A percentile compares a stretch with the other conserved stretches of the same genome.
phyloP scores from a whole-genome alignment of 495 filamentous ascomycete species.

The Hyaloscypha hepaticicola region DNA sequence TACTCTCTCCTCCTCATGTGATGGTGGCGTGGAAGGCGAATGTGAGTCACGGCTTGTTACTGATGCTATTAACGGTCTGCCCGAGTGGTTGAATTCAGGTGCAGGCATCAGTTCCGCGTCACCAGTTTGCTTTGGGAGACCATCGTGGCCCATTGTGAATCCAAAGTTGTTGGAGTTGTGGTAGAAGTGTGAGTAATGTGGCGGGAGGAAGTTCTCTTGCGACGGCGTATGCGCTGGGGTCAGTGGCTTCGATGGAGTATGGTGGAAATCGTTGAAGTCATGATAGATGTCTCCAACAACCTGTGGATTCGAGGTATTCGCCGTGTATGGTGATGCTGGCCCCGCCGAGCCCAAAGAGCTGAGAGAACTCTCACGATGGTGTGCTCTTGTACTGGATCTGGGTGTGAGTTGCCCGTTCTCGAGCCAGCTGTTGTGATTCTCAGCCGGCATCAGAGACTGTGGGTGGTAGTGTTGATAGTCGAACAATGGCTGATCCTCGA shows the following conservation, averaged over 20 bases:
- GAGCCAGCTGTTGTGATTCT: conserved; percentile 28
- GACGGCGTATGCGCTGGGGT: conserved; percentile 33
- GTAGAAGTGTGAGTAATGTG: conserved; percentile 28
- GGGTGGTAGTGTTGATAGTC: conserved; percentile 25
- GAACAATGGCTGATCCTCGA: conserved; percentile 28
- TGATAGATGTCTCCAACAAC: conserved; percentile 35
- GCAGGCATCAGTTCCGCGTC: conserved; percentile 33
- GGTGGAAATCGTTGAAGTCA: conserved; percentile 29
- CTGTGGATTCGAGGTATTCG: conserved; percentile 52
- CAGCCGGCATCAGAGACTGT: conserved; percentile 28
- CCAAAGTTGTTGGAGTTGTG: conserved; percentile 15
- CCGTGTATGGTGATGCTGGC: conserved; percentile 54
- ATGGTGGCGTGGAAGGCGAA: conserved; percentile 54
- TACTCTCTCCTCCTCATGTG: conserved; percentile 41
- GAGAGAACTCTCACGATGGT: conserved; percentile 53
- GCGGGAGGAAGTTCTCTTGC: conserved; percentile 30
- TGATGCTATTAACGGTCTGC: conserved; percentile 43
- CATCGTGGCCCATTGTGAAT: conserved; percentile 26
- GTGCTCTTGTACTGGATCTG: conserved; percentile 24
- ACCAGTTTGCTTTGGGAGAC: conserved; percentile 20
- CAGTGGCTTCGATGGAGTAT: conserved; percentile 27
- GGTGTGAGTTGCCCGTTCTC: conserved; percentile 33
- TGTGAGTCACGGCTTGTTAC: conserved; percentile 52
- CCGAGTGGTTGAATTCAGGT: conserved; percentile 27
- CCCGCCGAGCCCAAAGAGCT: conserved; percentile 56